Evolutionary conservation across 768 basidiomycete genomes (phyloP), one percentile per base, ranked within the genome.

Genomic region (Kwoniella pini): DNA sequence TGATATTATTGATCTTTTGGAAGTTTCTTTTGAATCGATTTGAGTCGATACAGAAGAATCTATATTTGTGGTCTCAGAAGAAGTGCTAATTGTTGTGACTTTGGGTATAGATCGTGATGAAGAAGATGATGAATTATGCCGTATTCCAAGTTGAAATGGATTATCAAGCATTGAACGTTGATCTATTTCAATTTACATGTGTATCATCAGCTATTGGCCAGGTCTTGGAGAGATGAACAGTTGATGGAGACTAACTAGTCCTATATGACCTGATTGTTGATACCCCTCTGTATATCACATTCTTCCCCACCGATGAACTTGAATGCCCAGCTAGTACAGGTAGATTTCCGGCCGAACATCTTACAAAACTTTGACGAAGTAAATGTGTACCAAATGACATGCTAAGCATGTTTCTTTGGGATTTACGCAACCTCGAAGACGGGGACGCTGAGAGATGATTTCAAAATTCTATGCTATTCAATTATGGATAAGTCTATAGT

Each of bases 1-100:
- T 1, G 59, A 56, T 45, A 60, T 27, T 30, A 56, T 40, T 10
- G 54, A 54, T 54, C 48, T 13, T 50, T 50, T 50, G 13, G 31
- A 31, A 1, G 31, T 50, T 33, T 50, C 31, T 19, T 50, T 50
- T 11, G 48, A 50, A n/a, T 50, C 48, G 15, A 30, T 50, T 28
- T 50, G 48, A 10, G 42, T 33, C 0, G 30, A 19, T 19, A 28
- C 39, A 2, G 54, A 42, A n/a, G 39, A 42, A 30, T 43, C 42
- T 13, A 28, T 15, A 13, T 33, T 33, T 4, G 52, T 43, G 19
- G 7, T 49, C 6, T 27, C 30, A 31, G 46, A 49, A 3, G 52
- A 31, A 15, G 33, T 12, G 31, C 5, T 21, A 15, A 24, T 54
- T 5, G 21, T 26, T 6, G 21, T 49, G 46, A 22, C 1, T 40